Evolutionary conservation across 306 rosid species (phyloP), one percentile per base, ranked within the genome.

Genomic region (Pyrus communis): DNA sequence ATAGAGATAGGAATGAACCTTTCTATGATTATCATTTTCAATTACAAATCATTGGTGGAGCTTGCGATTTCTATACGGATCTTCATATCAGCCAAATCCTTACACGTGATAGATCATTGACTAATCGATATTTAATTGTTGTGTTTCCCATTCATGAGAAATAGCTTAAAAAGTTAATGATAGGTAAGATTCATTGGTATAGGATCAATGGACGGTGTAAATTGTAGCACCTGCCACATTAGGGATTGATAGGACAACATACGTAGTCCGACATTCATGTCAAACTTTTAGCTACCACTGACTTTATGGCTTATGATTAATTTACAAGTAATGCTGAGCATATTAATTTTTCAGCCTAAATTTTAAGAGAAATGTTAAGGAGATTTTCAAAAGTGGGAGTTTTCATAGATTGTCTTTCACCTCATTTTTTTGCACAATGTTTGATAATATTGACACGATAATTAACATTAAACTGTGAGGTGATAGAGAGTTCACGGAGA

Each of bases 1-100:
- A 45, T 62, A 52, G 75, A 70, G 84, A 75, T 75, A 75, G 69
- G 84, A 69, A 58, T 28, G 57, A 43, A 4, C 8, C 52, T 49
- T 51, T 43, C 69, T 0, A 49, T 49, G 45, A 0, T 38, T 7
- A 2, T 40, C 35, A 7, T 17, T 19, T 66, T 35, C 61, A 74
- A 59, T 38, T 38, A 7, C 42, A 38, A 38, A n/a, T 57, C 23
- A 28, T 28, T 68, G 51, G 10, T 38, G 45, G 51, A 69, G 83
- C 49, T 71, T 58, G 78, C 59, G 54, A 74, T 10, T 46, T 61
- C 17, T 10, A 11, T 19, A 33, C 46, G 19, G 54, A 22, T 67
- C 40, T 30, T 49, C 9, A 7, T 54, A 6, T n/a, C 51, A 23
- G 30, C 23, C 18, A 71, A 57, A 13, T 27, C 19, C n/a, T 11